Evolutionary conservation across 2,329 filamentous ascomycete genomes (phyloP).

Genomic region (Podosphaera fusca): DNA sequence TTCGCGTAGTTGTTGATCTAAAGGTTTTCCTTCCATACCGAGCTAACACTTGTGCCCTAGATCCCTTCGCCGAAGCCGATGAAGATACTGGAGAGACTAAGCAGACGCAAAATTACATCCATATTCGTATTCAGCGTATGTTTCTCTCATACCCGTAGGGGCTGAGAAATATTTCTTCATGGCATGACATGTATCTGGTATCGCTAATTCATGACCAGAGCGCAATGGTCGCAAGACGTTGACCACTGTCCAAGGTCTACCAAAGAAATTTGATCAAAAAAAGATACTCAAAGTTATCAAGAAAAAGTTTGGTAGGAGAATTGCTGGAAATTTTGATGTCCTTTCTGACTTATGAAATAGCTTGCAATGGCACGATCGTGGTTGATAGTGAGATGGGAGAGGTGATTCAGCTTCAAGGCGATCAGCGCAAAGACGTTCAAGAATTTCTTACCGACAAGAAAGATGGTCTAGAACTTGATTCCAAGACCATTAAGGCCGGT

Average conservation of each 20-base stretch:
- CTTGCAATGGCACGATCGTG: conserved; percentile 99
- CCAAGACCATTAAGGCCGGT: conserved; percentile 83
- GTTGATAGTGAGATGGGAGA: conserved; percentile 90
- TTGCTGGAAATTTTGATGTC: background rate
- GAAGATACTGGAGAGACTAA: conserved; percentile 92
- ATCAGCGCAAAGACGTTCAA: conserved; percentile 96
- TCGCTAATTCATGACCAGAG: conserved; percentile 30
- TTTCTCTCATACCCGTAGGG: conserved; percentile 12
- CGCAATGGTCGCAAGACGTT: conserved; percentile 99
- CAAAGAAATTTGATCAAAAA: conserved; percentile 98
- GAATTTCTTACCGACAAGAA: conserved; percentile 95
- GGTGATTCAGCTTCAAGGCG: conserved; percentile 98
- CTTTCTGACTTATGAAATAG: conserved; percentile 20
- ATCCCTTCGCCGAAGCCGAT: conserved; percentile 99
- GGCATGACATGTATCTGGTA: background rate
- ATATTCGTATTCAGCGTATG: conserved; percentile 98
- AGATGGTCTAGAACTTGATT: conserved; percentile 78
- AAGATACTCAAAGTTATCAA: conserved; percentile 99
- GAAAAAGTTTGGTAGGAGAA: conserved; percentile 74
- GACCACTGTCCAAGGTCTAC: conserved; percentile 97
- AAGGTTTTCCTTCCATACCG: background rate
- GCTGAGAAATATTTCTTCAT: background rate
- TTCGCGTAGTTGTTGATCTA: background rate
- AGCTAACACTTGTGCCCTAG: conserved; percentile 24
- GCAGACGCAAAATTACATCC: conserved; percentile 93